Evolutionary conservation across 495 filamentous ascomycete species (phyloP), one percentile per base, ranked within the genome.

Genomic region (Lophiotrema nucula): DNA sequence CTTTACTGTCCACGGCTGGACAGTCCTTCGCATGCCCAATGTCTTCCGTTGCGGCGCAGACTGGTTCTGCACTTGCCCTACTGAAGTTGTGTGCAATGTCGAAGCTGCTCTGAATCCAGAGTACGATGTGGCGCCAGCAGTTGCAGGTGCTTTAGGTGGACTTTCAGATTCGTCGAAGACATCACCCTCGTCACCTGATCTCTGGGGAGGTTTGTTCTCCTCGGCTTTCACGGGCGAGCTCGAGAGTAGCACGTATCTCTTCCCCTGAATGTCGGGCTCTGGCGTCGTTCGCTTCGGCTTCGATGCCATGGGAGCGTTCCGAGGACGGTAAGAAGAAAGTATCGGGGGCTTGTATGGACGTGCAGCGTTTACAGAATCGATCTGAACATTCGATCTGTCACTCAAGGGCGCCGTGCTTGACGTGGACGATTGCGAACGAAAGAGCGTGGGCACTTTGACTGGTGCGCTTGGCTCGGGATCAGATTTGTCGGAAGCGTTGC

Each of bases 21-120:
- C 74, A 51, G 77, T 83, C 47, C 82, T 74, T 47, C 83, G 75
- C 49, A 80, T 76, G 3, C 83, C 83, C 49, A 84, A 58, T n/a
- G 81, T 83, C 67, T 73, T 78, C 45, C 76, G 69, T 53, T 66
- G 70, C 25, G 67, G 54, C 12, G 58, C 58, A 25, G 69, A 41
- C 25, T 70, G 70, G 18, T 69, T 66, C 19, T 77, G 49, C n/a
- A 66, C 8, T 28, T 62, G 35, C 26, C 73, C 72, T 71, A 79
- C 74, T 12, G 73, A 80, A 2, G 82, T 84, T 2, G 71, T 78
- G 66, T 84, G 79, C 53, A 77, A 79, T 46, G 76, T 59, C 2
- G 53, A 52, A 19, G 49, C 54, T n/a, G 58, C 35, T 13, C 39
- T 33, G 25, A 53, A 52, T 18, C 47, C 49, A n/a, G 39, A 21